phyloP scores from a whole-genome alignment of 176 grass and related monocot species.

The Sorghum bicolor region DNA sequence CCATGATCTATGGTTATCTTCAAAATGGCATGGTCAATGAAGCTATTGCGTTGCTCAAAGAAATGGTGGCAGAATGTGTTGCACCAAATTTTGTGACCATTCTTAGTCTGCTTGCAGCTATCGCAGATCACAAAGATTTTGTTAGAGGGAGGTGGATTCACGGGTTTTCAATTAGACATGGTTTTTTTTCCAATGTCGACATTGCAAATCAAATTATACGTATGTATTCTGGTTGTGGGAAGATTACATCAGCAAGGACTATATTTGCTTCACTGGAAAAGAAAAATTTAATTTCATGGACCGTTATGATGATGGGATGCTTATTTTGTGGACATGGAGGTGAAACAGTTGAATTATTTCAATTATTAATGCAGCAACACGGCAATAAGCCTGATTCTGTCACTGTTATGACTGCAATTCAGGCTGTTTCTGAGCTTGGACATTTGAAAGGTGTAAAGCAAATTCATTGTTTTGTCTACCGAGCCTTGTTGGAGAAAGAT shows the following conservation, averaged over 20 bases:
- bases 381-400: conserved; percentile 45
- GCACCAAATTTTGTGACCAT: conserved; percentile 45
- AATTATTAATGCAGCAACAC: conserved; percentile 39
- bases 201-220: conserved; percentile 56
- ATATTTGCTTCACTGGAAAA: conserved; percentile 47
- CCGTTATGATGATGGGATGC: conserved; percentile 56
- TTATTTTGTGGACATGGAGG: conserved; percentile 43
- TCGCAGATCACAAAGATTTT: conserved; percentile 42
- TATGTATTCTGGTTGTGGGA: conserved; percentile 50
- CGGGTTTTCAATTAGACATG: conserved; percentile 40
- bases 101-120: conserved; percentile 42
- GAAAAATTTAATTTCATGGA: conserved; percentile 71
- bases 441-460: conserved; percentile 48
- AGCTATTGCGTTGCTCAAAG: conserved; percentile 32
- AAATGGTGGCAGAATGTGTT: conserved; percentile 36
- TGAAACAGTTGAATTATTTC: conserved; percentile 36
- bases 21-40: conserved; percentile 38
- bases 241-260: conserved; percentile 27
- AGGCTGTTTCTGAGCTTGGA: conserved; percentile 55
- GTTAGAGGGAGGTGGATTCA: conserved; percentile 53
- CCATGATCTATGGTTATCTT: conserved; percentile 55
- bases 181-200: conserved; percentile 45
- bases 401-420: conserved; percentile 35
- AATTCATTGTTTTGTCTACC: conserved; percentile 58
- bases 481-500: conserved; percentile 37